phyloP scores from a whole-genome alignment of 129 eudicot genomes.

The Artemisia annua region DNA sequence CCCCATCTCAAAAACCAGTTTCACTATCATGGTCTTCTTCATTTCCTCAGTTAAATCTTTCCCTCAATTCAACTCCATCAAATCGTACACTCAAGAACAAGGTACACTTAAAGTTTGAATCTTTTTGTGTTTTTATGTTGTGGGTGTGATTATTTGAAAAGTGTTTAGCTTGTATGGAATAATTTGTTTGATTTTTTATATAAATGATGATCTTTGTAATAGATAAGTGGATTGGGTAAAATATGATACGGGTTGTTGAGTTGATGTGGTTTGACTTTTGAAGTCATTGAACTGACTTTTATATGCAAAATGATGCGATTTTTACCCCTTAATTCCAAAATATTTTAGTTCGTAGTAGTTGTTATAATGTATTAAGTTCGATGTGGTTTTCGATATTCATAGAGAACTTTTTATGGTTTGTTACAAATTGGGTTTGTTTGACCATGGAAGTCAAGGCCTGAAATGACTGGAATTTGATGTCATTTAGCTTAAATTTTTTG shows the following conservation, averaged over 20 bases:
- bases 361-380: background rate
- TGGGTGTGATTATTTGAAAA: background rate
- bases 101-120: slow-evolving; percentile 31
- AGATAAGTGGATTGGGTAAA: background rate
- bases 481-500: background rate
- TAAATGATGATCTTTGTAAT: no score
- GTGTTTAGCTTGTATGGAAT: no score
- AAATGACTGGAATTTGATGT: slow-evolving; percentile 9
- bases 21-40: slow-evolving; percentile 74
- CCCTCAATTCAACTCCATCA: slow-evolving; percentile 34
- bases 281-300: slow-evolving; percentile 19
- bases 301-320: slow-evolving; percentile 19
- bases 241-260: no score
- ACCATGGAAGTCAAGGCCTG: slow-evolving; percentile 25
- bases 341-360: background rate
- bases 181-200: no score
- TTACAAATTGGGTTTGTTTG: slow-evolving; percentile 17
- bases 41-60: slow-evolving; percentile 44
- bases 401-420: slow-evolving; percentile 4
- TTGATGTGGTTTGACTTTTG: slow-evolving; percentile 23
- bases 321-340: background rate
- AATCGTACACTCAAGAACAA: slow-evolving; percentile 38
- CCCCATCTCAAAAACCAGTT: slow-evolving; percentile 33
- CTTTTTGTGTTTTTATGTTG: background rate
- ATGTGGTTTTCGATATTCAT: background rate